Conservation (phyloP, 176 grass and related monocot genomes). For the Oryza glumipatula region DNA sequence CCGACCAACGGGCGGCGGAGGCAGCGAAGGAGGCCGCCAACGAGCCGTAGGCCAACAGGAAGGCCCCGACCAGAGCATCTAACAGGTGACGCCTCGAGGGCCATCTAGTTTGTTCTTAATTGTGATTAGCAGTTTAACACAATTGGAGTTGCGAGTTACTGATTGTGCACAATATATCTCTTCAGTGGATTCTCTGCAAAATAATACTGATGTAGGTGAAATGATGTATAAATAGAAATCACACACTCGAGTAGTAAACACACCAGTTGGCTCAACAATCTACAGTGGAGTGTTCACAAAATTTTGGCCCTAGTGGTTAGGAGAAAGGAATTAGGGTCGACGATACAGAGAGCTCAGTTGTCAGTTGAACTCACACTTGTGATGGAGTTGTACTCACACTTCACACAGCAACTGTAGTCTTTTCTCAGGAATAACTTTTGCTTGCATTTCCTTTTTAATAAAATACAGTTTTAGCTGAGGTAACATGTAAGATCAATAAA, state of each 20-base stretch:
- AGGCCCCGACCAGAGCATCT: too few relatives aligned
- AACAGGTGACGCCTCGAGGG: too few relatives aligned
- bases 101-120: too few relatives aligned
- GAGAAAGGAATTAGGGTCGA: not conserved
- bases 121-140: too few relatives aligned
- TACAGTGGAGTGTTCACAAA: too few relatives aligned
- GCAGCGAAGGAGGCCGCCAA: too few relatives aligned
- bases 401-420: constrained; percentile 62
- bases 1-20: too few relatives aligned
- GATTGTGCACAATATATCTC: constrained; percentile 33
- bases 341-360: not conserved
- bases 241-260: not conserved
- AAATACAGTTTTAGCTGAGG: constrained; percentile 3
- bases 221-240: not conserved
- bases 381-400: not conserved
- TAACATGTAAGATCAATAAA: not conserved
- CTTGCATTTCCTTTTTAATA: constrained; percentile 54
- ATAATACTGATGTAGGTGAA: constrained; percentile 10
- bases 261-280: too few relatives aligned
- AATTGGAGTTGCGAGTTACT: too few relatives aligned
- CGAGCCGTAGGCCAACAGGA: too few relatives aligned
- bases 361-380: not conserved
- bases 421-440: constrained; percentile 51
- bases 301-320: not conserved
- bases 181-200: constrained; percentile 59